Conservation (phyloP, 768 basidiomycete genomes). For the Lactifluus pinguis region DNA sequence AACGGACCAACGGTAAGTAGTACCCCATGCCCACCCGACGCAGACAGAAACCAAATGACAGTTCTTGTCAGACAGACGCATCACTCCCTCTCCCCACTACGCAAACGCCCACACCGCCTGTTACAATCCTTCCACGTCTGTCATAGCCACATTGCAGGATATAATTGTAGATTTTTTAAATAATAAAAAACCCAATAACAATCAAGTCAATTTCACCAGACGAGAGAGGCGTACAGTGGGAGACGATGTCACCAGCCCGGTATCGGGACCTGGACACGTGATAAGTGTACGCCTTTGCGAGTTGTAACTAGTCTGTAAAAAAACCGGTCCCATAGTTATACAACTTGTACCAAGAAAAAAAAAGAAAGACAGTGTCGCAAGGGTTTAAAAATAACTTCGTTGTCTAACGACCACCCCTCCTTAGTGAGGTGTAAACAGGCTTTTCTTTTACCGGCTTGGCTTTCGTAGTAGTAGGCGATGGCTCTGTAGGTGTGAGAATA, state of each 20-base stretch:
- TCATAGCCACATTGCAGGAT: too few relatives aligned
- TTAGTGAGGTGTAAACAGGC: not conserved
- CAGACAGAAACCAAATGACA: too few relatives aligned
- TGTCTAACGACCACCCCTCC: constrained; percentile 4
- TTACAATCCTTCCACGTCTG: too few relatives aligned
- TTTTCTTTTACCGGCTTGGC: not conserved
- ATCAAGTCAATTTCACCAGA: too few relatives aligned
- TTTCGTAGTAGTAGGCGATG: not conserved
- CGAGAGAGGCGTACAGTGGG: not conserved
- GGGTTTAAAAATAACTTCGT: not conserved
- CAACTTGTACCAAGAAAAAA: not conserved
- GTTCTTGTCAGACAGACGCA: too few relatives aligned
- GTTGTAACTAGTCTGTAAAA: not conserved
- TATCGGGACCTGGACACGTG: not conserved
- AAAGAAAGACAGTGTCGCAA: not conserved
- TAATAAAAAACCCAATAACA: too few relatives aligned
- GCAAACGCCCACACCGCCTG: too few relatives aligned
- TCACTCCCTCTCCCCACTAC: too few relatives aligned
- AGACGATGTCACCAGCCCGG: not conserved
- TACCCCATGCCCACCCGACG: too few relatives aligned
- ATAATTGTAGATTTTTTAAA: too few relatives aligned
- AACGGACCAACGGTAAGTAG: too few relatives aligned
- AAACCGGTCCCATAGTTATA: not conserved
- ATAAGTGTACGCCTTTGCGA: not conserved
- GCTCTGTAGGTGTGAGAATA: not conserved